Evolutionary conservation across 768 basidiomycete species (phyloP).

Genomic region (Suillus clintonianus): DNA sequence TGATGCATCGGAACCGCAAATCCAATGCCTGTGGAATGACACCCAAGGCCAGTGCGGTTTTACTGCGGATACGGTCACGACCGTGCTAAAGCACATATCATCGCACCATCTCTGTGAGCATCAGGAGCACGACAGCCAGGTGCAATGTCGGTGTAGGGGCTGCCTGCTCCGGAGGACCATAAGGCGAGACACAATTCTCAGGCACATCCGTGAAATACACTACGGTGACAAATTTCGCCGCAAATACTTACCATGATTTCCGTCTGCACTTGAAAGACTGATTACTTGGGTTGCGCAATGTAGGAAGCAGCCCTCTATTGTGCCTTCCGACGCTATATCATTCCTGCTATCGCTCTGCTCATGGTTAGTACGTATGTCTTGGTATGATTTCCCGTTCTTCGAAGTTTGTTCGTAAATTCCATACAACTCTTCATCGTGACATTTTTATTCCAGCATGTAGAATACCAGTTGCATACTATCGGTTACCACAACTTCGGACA

Average conservation of each 20-base stretch:
- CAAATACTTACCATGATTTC: not conserved
- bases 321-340: not conserved
- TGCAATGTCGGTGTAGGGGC: not conserved
- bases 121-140: not conserved
- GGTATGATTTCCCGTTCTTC: not conserved
- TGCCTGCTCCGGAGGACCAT: not conserved
- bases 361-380: not conserved
- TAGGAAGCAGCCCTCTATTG: not conserved
- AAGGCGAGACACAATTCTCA: not conserved
- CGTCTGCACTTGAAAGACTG: not conserved
- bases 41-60: not conserved
- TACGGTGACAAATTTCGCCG: constrained; percentile 1
- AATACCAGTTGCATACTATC: not conserved
- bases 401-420: not conserved
- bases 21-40: not conserved
- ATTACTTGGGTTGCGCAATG: not conserved
- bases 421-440: not conserved
- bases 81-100: not conserved
- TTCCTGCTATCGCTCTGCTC: not conserved
- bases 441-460: not conserved
- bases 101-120: not conserved
- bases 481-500: too few species aligned
- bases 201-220: not conserved
- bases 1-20: not conserved
- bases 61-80: not conserved